Evolutionary conservation across 257 asterid species (phyloP).

Genomic region (Solanum lignicaule): DNA sequence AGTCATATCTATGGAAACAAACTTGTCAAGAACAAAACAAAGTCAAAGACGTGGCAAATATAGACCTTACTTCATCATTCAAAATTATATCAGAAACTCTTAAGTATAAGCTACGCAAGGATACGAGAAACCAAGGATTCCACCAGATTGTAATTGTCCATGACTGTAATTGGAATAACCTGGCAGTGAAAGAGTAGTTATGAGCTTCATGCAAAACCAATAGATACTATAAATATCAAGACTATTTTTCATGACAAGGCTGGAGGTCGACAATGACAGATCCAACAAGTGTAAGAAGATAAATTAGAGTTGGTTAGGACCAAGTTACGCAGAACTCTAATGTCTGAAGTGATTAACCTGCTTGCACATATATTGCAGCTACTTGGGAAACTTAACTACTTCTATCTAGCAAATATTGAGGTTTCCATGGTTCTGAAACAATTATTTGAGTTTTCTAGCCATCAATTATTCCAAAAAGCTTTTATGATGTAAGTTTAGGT

Average conservation of each 20-base stretch:
- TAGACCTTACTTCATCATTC: neutral
- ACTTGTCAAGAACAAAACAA: slow-evolving; percentile 29
- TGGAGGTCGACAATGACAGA: neutral
- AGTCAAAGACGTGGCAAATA: neutral
- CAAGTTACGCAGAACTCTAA: neutral
- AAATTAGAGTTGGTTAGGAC: neutral
- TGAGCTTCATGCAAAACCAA: neutral
- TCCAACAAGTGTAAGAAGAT: neutral
- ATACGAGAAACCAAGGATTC: slow-evolving; percentile 94
- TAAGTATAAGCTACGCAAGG: slow-evolving; percentile 22
- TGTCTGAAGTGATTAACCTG: neutral
- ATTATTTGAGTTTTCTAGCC: neutral
- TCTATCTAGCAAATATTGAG: neutral
- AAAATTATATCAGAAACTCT: neutral
- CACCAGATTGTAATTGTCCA: slow-evolving; percentile 56
- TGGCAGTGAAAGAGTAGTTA: slow-evolving; percentile 21
- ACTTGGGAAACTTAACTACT: neutral
- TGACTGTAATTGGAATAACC: slow-evolving; percentile 45
- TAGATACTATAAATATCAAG: neutral
- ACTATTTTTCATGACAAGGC: neutral
- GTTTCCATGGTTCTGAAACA: neutral
- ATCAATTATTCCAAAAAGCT: neutral
- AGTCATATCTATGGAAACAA: slow-evolving; percentile 43
- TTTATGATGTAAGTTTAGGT: neutral
- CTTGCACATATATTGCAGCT: neutral